These are phyloP conservation scores for Penicillium coffeae DNA, from an alignment of 495 filamentous ascomycete species.

Conservation along the genomic window DNA sequence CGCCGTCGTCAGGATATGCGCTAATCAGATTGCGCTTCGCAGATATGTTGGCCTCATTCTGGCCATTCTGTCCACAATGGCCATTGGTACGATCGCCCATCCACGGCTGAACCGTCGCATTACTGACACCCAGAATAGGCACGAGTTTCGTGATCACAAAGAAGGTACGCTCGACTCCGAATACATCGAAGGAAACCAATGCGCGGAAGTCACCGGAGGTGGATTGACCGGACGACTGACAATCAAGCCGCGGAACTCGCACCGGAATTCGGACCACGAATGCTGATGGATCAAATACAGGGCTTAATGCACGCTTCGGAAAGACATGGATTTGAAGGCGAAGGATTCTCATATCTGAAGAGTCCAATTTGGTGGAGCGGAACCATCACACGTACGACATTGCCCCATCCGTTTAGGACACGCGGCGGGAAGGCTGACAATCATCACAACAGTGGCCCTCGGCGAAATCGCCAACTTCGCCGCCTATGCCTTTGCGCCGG, in stretches of 20 bases:
- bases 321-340: constrained; percentile 91
- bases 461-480: constrained; percentile 96
- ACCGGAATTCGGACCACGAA: not conserved
- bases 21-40: constrained; percentile 34
- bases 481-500: constrained; percentile 95
- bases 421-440: constrained; percentile 9
- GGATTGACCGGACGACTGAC: not conserved
- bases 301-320: constrained; percentile 87
- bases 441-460: constrained; percentile 53
- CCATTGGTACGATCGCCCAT: constrained; percentile 63
- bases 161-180: constrained; percentile 55
- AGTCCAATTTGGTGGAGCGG: constrained; percentile 96
- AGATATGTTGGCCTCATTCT: constrained; percentile 88
- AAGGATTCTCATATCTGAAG: constrained; percentile 88
- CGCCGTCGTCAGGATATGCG: constrained; percentile 8
- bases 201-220: not conserved
- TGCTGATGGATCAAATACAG: constrained; percentile 41
- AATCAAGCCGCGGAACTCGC: not conserved
- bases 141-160: constrained; percentile 94
- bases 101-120: not conserved
- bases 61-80: constrained; percentile 88
- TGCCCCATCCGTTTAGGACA: not conserved
- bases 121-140: constrained; percentile 46
- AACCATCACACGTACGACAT: constrained; percentile 71
- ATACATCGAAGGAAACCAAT: constrained; percentile 3